Evolutionary conservation across 768 basidiomycete species (phyloP).

Genomic region (Lentinula aciculospora): DNA sequence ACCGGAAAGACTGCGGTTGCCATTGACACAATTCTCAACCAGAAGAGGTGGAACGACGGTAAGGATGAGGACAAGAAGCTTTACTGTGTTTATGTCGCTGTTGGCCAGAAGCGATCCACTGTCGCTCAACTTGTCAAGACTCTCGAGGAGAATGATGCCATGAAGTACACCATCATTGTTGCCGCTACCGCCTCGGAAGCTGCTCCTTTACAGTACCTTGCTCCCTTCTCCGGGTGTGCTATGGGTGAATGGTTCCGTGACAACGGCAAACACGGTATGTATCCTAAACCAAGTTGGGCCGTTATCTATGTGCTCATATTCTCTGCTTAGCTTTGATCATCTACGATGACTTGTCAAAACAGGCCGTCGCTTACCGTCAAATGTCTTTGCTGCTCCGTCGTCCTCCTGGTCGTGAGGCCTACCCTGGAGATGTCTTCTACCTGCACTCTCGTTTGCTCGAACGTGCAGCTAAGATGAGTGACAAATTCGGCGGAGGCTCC

Average conservation of each 20-base stretch:
- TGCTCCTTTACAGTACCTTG: slow-evolving; percentile 98
- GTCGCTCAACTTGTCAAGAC: slow-evolving; percentile 99
- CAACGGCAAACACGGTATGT: slow-evolving; percentile 96
- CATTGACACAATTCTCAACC: slow-evolving; percentile 99
- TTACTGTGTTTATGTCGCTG: slow-evolving; percentile 99
- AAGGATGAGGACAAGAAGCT: slow-evolving; percentile 96
- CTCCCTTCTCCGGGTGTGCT: slow-evolving; percentile 99
- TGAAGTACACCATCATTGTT: slow-evolving; percentile 99
- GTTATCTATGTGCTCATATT: slow-evolving; percentile 9
- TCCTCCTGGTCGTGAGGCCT: slow-evolving; percentile 99
- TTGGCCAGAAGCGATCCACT: slow-evolving; percentile 99
- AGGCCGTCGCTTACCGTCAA: slow-evolving; percentile 99
- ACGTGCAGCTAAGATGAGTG: slow-evolving; percentile 99
- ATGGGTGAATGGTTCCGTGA: slow-evolving; percentile 99
- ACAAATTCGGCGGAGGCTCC: slow-evolving; percentile 97
- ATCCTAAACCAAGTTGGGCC: background rate
- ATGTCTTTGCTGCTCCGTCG: slow-evolving; percentile 99
- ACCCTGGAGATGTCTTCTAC: slow-evolving; percentile 99
- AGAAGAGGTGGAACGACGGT: slow-evolving; percentile 99
- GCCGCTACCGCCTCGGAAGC: slow-evolving; percentile 99
- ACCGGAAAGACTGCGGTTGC: slow-evolving; percentile 99
- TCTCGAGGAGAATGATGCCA: slow-evolving; percentile 98
- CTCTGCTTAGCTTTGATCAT: slow-evolving; percentile 77
- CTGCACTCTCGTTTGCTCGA: slow-evolving; percentile 99
- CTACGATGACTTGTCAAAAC: slow-evolving; percentile 99